Evolutionary conservation across 2,329 filamentous ascomycete genomes (phyloP).

Genomic region (Beauveria brongniartii): DNA sequence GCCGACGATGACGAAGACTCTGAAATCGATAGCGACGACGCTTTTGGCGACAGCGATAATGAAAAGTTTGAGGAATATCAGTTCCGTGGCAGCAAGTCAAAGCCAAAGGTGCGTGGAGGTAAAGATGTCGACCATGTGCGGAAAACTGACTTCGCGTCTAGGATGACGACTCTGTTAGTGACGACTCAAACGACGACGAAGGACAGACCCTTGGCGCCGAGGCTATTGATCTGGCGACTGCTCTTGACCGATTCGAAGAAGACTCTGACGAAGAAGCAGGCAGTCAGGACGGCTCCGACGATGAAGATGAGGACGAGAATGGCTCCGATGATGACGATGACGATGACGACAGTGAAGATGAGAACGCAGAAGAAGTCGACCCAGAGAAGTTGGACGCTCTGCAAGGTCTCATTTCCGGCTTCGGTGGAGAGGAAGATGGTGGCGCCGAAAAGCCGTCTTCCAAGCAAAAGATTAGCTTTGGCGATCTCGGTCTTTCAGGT

Average conservation of each 20-base stretch:
- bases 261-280: conserved; percentile 40
- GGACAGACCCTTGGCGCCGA: conserved; percentile 51
- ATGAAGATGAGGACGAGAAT: conserved; percentile 12
- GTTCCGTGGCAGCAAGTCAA: conserved; percentile 41
- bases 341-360: conserved; percentile 39
- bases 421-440: conserved; percentile 53
- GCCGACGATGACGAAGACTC: conserved; percentile 52
- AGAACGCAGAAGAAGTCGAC: conserved; percentile 45
- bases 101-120: not conserved
- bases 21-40: conserved; percentile 63
- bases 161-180: conserved; percentile 50
- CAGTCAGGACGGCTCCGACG: conserved; percentile 33
- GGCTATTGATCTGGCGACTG: conserved; percentile 50
- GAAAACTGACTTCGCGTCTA: conserved; percentile 13
- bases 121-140: not conserved
- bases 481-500: conserved; percentile 64
- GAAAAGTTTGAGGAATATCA: conserved; percentile 72
- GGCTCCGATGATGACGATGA: conserved; percentile 38
- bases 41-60: conserved; percentile 82
- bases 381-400: conserved; percentile 56
- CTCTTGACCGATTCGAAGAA: conserved; percentile 47
- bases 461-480: conserved; percentile 62
- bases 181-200: conserved; percentile 44
- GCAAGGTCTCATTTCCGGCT: conserved; percentile 60
- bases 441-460: conserved; percentile 32